A percentile compares a stretch with the other conserved stretches of the same genome.
phyloP scores from a whole-genome alignment of 108 stramenopile species.

The Skeletonema menzelii region DNA sequence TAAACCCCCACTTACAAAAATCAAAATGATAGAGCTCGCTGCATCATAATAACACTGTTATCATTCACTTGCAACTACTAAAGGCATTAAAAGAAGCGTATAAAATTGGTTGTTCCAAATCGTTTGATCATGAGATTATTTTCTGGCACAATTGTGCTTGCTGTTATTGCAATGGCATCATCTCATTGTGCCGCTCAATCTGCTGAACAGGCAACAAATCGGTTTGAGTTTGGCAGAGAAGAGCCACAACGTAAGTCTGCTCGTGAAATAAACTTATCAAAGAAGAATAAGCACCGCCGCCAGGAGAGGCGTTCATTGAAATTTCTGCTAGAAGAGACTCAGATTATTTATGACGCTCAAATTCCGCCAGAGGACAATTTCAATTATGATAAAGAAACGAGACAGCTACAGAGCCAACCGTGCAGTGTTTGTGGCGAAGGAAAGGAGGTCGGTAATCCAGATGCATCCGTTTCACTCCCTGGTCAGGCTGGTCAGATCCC shows the following conservation, averaged over 20 bases:
- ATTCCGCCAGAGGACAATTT: background rate
- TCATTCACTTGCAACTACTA: background rate
- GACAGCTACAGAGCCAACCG: background rate
- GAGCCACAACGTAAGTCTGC: background rate
- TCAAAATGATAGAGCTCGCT: no score
- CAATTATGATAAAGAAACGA: no score
- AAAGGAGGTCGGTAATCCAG: background rate
- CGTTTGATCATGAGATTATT: background rate
- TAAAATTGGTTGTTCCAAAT: background rate
- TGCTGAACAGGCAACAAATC: background rate
- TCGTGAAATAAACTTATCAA: background rate
- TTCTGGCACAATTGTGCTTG: background rate
- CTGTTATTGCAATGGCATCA: background rate
- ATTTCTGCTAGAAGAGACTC: no score
- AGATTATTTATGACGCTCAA: background rate
- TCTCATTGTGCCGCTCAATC: background rate
- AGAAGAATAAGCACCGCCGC: background rate
- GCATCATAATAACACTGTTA: no score
- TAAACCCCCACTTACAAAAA: no score
- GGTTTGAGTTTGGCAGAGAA: background rate
- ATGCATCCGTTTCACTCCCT: background rate
- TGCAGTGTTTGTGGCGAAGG: background rate
- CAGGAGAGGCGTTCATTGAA: no score
- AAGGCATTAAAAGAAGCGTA: background rate
- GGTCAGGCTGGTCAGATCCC: background rate